Evolutionary conservation across 805 yeast genomes (phyloP).

Genomic region (Diddensiella transvaalensis): DNA sequence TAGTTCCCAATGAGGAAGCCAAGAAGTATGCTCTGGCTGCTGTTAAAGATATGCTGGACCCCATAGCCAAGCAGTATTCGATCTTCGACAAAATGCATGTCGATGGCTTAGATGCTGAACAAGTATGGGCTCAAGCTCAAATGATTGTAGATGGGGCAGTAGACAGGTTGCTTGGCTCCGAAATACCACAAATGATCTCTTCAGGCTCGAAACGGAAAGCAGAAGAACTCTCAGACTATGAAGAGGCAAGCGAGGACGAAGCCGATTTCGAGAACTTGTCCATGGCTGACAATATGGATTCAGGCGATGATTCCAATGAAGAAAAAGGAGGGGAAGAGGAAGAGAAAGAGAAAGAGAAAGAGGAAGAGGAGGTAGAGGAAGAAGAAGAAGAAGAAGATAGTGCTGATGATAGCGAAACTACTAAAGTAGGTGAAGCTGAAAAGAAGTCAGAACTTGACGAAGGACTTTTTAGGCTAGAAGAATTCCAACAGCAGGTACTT

Average conservation of each 20-base stretch:
- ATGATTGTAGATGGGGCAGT: slow-evolving; percentile 77
- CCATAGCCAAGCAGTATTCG: slow-evolving; percentile 49
- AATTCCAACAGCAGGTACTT: slow-evolving; percentile 71
- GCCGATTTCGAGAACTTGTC: slow-evolving; percentile 24
- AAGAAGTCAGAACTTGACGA: slow-evolving; percentile 55
- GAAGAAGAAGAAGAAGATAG: slow-evolving; percentile 31
- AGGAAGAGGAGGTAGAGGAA: slow-evolving; percentile 28
- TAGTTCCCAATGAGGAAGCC: slow-evolving; percentile 22
- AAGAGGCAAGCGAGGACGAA: slow-evolving; percentile 20
- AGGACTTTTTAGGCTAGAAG: slow-evolving; percentile 79
- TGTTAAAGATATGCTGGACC: slow-evolving; percentile 53
- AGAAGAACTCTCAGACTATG: slow-evolving; percentile 23
- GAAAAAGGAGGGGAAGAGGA: slow-evolving; percentile 29
- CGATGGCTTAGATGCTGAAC: slow-evolving; percentile 85
- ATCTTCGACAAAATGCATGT: slow-evolving; percentile 76
- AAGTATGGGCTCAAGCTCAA: slow-evolving; percentile 91
- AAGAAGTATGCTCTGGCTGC: slow-evolving; percentile 27
- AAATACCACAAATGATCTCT: slow-evolving; percentile 39
- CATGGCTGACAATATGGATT: slow-evolving; percentile 25
- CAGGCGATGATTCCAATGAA: slow-evolving; percentile 31
- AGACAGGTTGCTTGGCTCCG: slow-evolving; percentile 54
- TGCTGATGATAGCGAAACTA: slow-evolving; percentile 25
- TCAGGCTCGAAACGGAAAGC: slow-evolving; percentile 33
- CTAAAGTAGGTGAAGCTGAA: slow-evolving; percentile 23
- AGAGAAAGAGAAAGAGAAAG: slow-evolving; percentile 17